Conservation (phyloP, 2,329 filamentous ascomycete species). For the Penicillium corylophilum region DNA sequence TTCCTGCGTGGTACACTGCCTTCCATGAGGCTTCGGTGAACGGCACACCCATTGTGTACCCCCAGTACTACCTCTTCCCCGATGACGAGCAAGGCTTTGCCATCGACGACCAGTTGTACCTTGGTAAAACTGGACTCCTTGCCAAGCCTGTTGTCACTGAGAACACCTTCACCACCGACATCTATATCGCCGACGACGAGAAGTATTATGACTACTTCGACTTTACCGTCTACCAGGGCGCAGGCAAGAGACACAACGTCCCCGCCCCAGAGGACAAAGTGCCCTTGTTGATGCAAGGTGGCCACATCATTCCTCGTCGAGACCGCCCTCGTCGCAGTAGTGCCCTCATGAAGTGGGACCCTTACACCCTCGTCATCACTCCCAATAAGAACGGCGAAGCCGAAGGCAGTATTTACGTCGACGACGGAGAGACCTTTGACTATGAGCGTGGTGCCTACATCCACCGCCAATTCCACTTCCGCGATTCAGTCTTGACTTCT, state of each 20-base stretch:
- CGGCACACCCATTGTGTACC: slow-evolving; percentile 82
- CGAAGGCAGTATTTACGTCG: slow-evolving; percentile 80
- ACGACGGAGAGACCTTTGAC: slow-evolving; percentile 92
- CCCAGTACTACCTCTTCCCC: slow-evolving; percentile 91
- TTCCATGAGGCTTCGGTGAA: slow-evolving; percentile 85
- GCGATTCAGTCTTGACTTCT: slow-evolving; percentile 62
- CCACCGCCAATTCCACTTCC: slow-evolving; percentile 73
- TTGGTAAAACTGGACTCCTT: slow-evolving; percentile 85
- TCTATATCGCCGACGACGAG: slow-evolving; percentile 87
- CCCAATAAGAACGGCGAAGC: slow-evolving; percentile 69
- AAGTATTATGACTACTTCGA: slow-evolving; percentile 96
- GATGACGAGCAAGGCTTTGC: slow-evolving; percentile 81
- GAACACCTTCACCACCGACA: slow-evolving; percentile 67
- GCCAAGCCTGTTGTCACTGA: slow-evolving; percentile 85
- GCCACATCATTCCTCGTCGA: slow-evolving; percentile 86
- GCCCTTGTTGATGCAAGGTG: slow-evolving; percentile 87
- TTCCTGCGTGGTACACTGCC: slow-evolving; percentile 95
- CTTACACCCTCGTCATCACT: slow-evolving; percentile 84
- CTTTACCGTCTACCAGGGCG: slow-evolving; percentile 71
- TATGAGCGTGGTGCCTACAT: slow-evolving; percentile 84
- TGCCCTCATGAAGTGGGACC: slow-evolving; percentile 88
- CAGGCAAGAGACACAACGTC: slow-evolving; percentile 68
- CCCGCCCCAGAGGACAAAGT: slow-evolving; percentile 80
- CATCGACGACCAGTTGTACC: slow-evolving; percentile 89
- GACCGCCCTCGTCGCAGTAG: slow-evolving; percentile 83